Evolutionary conservation across 2,329 filamentous ascomycete species (phyloP), one percentile per base, ranked within the genome.

Genomic region (Colletotrichum agaves): DNA sequence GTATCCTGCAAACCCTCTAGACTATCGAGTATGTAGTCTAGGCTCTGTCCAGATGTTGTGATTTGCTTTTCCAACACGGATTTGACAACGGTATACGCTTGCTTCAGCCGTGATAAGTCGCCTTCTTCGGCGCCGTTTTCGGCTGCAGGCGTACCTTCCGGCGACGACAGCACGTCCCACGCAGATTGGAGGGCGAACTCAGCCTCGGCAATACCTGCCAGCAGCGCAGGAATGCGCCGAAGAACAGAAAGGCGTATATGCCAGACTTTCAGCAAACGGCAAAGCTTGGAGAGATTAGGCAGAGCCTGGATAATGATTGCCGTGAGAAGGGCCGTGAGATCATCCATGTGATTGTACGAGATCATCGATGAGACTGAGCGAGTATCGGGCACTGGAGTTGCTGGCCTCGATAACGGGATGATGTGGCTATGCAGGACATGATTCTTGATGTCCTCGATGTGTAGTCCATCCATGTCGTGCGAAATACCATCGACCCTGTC

Each of bases 261-360:
- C 96, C 96, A 99, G 2, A 86, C 85, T 63, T 89, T 87, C 56
- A 98, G 82, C n/a, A 97, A 79, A 8, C 87, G 85, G 61, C 88
- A 89, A 21, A 99, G 80, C 61, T 87, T 90, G 10, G 93, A 91
- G 46, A 98, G 81, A 67, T 92, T 90, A 1, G 96, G 96, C 19
- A 99, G 84, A 3, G 93, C 89, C 75, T 96, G 93, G n/a, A 99
- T 81, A 17, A 97, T 92, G 37, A 95, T 97, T 31, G 94, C 93
- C 1, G 96, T 98, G 63, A 98, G 87, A 52, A 98, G 86, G 23
- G 95, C 93, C 8, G 93, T 94, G 74, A 97, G 89, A 77, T 98
- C 96, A 73, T 96, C 94, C 83, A 98, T 88, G 69, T 87, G 90
- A 70, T 87, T 87, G 78, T 92, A 92, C 46, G 83, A 81, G 33